Base-by-base conservation (phyloP, 1,139 yeast species). In the Diutina neorugosa region DNA sequence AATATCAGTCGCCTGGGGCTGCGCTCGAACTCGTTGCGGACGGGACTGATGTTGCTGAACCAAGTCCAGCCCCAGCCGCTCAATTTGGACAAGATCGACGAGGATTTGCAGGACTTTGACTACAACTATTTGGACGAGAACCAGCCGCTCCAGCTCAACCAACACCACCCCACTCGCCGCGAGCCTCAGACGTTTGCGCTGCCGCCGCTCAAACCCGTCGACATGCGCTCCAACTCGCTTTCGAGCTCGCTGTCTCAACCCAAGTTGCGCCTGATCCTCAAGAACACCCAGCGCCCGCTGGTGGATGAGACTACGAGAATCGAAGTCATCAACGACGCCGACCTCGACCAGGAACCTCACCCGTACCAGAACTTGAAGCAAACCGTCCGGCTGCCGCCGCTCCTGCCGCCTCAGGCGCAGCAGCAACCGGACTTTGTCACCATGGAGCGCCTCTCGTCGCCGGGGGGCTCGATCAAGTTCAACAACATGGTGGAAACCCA, bases 41-140 rank as follows among this genome's bases (percentile, higher is more conserved):
- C 52, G 43, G 55, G 53, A 43, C 67, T 75, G 19, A 58, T 71
- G 53, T 23, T 21, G 25, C 59, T 59, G 27, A 52, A 55, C 53
- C 58, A 58, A 12, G 57, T 54, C 16, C 57, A 55, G 48, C 61
- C 62, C 23, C 50, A 46, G 40, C 37, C 37, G 37, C 18, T 46
- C 55, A 73, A 69, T 55, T 63, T 74, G 52, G 61, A 63, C 41
- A 73, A 73, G 59, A 74, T 74, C 44, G 78, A 74, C 23, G 79
- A 74, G 57, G 76, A 73, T 53, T 65, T 74, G 52, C 73, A 66
- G 46, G 77, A 70, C 55, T 74, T 74, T 56, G 79, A 74, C 48
- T 74, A 73, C 55, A 69, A 70, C 54, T 74, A 73, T 53, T 52
- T 58, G 34, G 61, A 58, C 41, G 42, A 34, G 25, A 12, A 34